These are phyloP conservation scores for Trichosporon inkin DNA, from an alignment of 1,284 basidiomycete species.

Conservation along the genomic window DNA sequence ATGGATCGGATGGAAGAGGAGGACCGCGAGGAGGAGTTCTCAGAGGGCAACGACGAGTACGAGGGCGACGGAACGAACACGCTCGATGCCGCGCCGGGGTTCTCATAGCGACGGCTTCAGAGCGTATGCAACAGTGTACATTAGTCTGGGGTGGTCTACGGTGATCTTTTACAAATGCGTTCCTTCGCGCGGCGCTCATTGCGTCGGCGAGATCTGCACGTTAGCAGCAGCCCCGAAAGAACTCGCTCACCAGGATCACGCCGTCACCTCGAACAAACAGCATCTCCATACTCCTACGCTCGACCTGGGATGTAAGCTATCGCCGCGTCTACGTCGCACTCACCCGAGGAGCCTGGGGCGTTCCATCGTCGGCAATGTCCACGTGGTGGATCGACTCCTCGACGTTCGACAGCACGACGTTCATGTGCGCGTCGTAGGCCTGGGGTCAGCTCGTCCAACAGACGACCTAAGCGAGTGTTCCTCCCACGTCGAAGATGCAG, in stretches of 20 bases:
- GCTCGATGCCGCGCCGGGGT: constrained; percentile 5
- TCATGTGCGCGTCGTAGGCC: constrained; percentile 99
- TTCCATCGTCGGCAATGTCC: constrained; percentile 58
- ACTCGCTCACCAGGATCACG: constrained; percentile 76
- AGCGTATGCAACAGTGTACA: constrained; percentile 20
- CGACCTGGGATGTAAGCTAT: constrained; percentile 58
- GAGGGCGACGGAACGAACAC: constrained; percentile 12
- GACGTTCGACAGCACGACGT: constrained; percentile 93
- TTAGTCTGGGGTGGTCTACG: constrained; percentile 1
- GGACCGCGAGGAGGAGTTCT: constrained; percentile 25
- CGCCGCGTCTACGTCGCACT: constrained; percentile 21
- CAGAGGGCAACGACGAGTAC: constrained; percentile 41
- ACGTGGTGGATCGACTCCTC: constrained; percentile 95
- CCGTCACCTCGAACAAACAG: constrained; percentile 95
- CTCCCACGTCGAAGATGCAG: too few species aligned
- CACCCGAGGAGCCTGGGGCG: constrained; percentile 52
- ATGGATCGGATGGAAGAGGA: constrained; percentile 29
- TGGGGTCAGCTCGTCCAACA: constrained; percentile 44
- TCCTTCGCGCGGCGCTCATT: constrained; percentile 8
- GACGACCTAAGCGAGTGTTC: neutral
- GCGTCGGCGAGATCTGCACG: constrained; percentile 21
- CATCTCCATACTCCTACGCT: constrained; percentile 95
- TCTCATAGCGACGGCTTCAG: neutral
- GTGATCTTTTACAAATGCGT: neutral
- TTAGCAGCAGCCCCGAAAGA: neutral